phyloP scores from a whole-genome alignment of 163 green algal species.

The Chlamydomonas reinhardtii region DNA sequence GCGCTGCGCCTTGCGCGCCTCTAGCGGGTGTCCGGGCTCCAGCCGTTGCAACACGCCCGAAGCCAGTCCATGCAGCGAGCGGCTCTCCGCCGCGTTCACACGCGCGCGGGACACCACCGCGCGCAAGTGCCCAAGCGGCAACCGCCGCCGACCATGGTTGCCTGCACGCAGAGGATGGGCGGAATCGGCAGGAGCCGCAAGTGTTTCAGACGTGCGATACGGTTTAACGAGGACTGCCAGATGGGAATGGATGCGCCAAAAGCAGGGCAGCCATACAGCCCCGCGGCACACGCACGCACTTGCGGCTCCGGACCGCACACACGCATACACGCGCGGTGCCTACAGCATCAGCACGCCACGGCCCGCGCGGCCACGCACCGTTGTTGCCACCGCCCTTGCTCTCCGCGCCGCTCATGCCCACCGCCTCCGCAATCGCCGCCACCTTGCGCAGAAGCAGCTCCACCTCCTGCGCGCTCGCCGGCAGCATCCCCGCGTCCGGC shows the following conservation, averaged over 20 bases:
- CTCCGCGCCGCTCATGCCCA: slow-evolving; percentile 66
- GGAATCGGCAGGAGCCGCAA: too few species aligned
- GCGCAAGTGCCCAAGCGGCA: slow-evolving; percentile 64
- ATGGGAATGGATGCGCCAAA: too few species aligned
- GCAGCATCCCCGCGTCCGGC: slow-evolving; percentile 34
- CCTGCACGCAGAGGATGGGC: too few species aligned
- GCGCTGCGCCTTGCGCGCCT: slow-evolving; percentile 23
- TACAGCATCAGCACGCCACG: too few species aligned
- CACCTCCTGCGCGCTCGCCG: slow-evolving; percentile 62
- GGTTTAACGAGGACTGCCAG: too few species aligned
- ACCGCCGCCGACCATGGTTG: slow-evolving; percentile 67
- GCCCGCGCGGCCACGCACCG: slow-evolving; percentile 5
- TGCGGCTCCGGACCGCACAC: too few species aligned
- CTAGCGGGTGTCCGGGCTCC: slow-evolving; percentile 38
- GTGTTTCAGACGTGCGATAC: too few species aligned
- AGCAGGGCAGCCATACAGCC: too few species aligned
- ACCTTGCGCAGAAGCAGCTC: slow-evolving; percentile 64
- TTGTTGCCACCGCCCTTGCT: slow-evolving; percentile 61
- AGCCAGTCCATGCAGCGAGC: slow-evolving; percentile 65
- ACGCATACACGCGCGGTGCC: too few species aligned
- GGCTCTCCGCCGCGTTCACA: slow-evolving; percentile 50
- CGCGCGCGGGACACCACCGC: slow-evolving; percentile 60
- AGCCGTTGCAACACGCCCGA: slow-evolving; percentile 51
- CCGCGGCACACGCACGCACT: too few species aligned
- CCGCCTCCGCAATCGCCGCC: slow-evolving; percentile 57